These are phyloP conservation scores for Amphibolis antarctica DNA, from an alignment of 106 monocot species.

Conservation along the genomic window DNA sequence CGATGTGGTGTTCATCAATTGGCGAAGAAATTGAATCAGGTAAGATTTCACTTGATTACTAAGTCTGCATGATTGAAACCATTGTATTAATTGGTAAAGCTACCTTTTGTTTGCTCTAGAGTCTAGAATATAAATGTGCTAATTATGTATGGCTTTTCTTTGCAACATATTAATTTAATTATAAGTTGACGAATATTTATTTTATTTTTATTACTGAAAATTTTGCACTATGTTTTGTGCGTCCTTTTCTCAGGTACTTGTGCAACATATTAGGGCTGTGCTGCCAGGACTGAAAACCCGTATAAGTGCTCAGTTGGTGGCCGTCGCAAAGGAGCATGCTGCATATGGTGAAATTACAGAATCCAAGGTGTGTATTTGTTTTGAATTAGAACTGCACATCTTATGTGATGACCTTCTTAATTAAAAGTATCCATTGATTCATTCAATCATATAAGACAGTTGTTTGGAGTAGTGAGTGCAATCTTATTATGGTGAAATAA, in stretches of 20 bases:
- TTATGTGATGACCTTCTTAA: not conserved
- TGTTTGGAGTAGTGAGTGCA: too few species aligned
- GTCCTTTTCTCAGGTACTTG: slow-evolving; percentile 60
- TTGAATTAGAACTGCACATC: not conserved
- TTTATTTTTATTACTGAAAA: too few species aligned
- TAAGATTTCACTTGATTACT: slow-evolving; percentile 1
- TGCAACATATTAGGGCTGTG: slow-evolving; percentile 74
- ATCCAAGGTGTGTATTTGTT: slow-evolving; percentile 63
- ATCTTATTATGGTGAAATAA: too few species aligned
- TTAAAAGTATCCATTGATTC: too few species aligned
- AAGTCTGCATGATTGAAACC: not conserved
- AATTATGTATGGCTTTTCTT: not conserved
- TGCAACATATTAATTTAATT: not conserved
- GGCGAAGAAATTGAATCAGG: slow-evolving; percentile 97
- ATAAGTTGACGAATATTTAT: not conserved
- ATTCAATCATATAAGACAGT: too few species aligned
- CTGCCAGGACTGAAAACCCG: slow-evolving; percentile 90
- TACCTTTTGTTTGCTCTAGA: not conserved
- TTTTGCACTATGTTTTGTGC: not conserved
- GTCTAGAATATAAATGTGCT: not conserved
- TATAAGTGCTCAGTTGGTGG: slow-evolving; percentile 78
- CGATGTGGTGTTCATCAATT: slow-evolving; percentile 86
- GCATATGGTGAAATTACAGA: slow-evolving; percentile 83
- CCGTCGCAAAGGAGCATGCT: slow-evolving; percentile 94
- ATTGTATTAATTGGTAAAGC: not conserved